Base-by-base conservation (phyloP, 2,329 filamentous ascomycete genomes). In the Botryotinia narcissicola region DNA sequence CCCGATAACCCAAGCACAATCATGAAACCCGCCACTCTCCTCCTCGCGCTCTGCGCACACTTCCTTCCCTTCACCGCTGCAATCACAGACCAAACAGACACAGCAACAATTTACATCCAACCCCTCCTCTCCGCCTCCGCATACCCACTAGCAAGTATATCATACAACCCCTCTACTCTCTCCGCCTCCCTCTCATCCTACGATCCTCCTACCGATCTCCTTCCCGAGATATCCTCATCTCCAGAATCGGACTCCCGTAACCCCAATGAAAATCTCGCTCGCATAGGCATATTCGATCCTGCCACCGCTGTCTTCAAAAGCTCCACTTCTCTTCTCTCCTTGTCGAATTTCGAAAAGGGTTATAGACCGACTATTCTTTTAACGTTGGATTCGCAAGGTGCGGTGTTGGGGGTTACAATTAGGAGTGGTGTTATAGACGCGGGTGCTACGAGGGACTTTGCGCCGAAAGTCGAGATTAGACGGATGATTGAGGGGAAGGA, bases 401-500 rank as follows among this genome's bases (percentile, higher is more conserved):
- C 82, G 12, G 82, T 88, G 3, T 78, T 89, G 67, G 86, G 88
- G 40, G 87, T 85, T 22, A 83, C 84, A 48, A 80, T 86, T 64
- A 86, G 86, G 80, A 88, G 89, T n/a, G 85, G 89, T 32, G 80
- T 80, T 77, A 88, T 91, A 73, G 89, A 91, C 79, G 89, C 89
- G 18, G 89, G 89, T 3, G 85, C 87, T 77, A 91, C 89, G 78
- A 84, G 89, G 76, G 89, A 91, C 79, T 91, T 91, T 82, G 89
- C 88, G 0, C 89, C 90, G 62, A 85, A 88, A 83, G 88, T 87
- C 12, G 80, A 85, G 70, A 82, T 92, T 66, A 78, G 86, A 62
- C 81, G 84, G 37, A 83, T 85, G 60, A 81, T 78, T 63, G 82
- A 81, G 73, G 90, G 89, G 2, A 86, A 85, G 80, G 84, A 87